A percentile compares a stretch with the other conserved stretches of the same genome.
Conservation (phyloP, 805 yeast genomes). For the Hanseniaspora vineae region DNA sequence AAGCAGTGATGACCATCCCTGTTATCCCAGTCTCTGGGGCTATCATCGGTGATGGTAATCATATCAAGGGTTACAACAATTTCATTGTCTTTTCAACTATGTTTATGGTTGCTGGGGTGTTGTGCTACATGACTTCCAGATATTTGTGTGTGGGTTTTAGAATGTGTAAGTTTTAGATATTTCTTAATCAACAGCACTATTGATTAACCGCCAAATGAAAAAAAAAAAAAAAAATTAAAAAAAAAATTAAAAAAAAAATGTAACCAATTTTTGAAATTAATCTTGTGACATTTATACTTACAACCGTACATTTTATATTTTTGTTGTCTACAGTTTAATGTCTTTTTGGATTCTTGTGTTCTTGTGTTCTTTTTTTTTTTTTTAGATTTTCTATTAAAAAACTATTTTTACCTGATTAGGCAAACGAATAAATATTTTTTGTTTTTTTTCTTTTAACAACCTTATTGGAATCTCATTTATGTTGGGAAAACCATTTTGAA, state of each 20-base stretch:
- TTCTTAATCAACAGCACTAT: too few species aligned
- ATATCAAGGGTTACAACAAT: slow-evolving; percentile 27
- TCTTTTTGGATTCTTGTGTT: not conserved
- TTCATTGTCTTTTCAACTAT: slow-evolving; percentile 33
- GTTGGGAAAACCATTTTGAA: too few species aligned
- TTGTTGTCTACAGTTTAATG: not conserved
- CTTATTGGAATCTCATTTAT: too few species aligned
- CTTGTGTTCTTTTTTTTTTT: not conserved
- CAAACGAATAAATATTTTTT: too few species aligned
- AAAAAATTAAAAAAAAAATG: not conserved
- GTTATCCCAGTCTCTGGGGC: slow-evolving; percentile 34
- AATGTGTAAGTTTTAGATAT: slow-evolving; percentile 21
- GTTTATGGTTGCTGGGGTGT: slow-evolving; percentile 26
- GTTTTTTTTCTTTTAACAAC: too few species aligned
- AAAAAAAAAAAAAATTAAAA: not conserved
- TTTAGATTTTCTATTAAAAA: too few species aligned
- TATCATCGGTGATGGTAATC: slow-evolving; percentile 30
- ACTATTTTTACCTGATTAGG: too few species aligned
- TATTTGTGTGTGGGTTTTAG: slow-evolving; percentile 31
- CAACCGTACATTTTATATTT: not conserved
- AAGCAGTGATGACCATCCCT: slow-evolving; percentile 32
- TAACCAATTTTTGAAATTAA: not conserved
- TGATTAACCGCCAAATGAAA: too few species aligned
- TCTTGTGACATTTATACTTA: too few species aligned
- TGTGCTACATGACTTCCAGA: slow-evolving; percentile 30